phyloP scores from a whole-genome alignment of 1,284 basidiomycete species.

The Cryptococcus sp. region DNA sequence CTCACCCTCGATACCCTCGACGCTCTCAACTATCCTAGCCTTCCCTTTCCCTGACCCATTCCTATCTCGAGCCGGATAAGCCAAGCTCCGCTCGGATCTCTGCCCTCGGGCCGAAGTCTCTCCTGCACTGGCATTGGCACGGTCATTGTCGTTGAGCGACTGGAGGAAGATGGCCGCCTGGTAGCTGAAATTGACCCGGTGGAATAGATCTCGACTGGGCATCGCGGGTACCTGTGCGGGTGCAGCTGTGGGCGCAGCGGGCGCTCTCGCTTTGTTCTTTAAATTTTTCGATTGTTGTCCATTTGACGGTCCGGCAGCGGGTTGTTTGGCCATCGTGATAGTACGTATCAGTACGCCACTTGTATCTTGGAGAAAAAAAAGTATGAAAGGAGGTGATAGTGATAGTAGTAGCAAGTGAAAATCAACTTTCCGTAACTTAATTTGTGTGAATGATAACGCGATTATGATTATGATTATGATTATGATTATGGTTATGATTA shows the following conservation, averaged over 20 bases:
- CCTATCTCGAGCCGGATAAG: background rate
- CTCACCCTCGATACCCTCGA: constrained; percentile 7
- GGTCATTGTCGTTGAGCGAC: constrained; percentile 17
- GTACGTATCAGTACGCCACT: too few species aligned
- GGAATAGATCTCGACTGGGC: constrained; percentile 42
- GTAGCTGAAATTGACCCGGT: constrained; percentile 45
- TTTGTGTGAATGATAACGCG: too few species aligned
- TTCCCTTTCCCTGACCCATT: background rate
- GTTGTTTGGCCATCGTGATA: too few species aligned
- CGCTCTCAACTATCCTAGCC: background rate
- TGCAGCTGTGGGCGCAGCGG: too few species aligned
- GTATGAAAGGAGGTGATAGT: too few species aligned
- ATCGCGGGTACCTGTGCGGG: constrained; percentile 27
- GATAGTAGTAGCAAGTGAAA: too few species aligned
- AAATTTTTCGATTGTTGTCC: background rate
- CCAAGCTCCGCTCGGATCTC: background rate
- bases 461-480: too few species aligned
- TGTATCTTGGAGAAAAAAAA: too few species aligned
- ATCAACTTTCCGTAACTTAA: too few species aligned
- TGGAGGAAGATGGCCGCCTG: constrained; percentile 47
- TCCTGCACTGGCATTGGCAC: background rate
- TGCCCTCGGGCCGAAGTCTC: background rate
- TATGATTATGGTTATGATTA: too few species aligned
- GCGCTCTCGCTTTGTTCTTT: background rate
- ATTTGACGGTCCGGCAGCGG: background rate